phyloP scores from a whole-genome alignment of 495 filamentous ascomycete species.

The Clohesyomyces aquaticus region DNA sequence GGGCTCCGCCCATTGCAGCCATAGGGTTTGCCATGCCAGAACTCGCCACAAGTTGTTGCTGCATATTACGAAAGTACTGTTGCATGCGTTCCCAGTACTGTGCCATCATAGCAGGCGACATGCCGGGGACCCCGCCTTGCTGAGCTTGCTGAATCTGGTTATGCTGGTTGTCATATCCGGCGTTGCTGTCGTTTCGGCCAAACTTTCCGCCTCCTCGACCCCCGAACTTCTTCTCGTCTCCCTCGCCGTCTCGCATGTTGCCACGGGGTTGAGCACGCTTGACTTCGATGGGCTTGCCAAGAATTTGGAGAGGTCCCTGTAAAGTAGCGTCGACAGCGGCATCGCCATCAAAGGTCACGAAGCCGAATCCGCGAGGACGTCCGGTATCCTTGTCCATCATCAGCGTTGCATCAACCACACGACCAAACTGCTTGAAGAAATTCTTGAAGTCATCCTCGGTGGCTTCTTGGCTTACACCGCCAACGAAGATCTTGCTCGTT shows the following conservation, averaged over 20 bases:
- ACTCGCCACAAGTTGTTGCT: slow-evolving; percentile 68
- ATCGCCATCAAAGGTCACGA: slow-evolving; percentile 97
- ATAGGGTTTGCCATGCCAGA: slow-evolving; percentile 45
- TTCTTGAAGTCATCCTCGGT: slow-evolving; percentile 93
- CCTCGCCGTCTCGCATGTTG: slow-evolving; percentile 91
- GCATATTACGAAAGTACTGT: slow-evolving; percentile 92
- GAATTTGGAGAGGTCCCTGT: slow-evolving; percentile 77
- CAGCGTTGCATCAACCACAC: slow-evolving; percentile 93
- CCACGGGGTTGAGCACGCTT: slow-evolving; percentile 97
- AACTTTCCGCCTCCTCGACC: slow-evolving; percentile 62
- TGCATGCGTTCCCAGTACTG: slow-evolving; percentile 98
- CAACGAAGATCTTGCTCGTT: slow-evolving; percentile 97
- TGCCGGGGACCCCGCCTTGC: slow-evolving; percentile 52
- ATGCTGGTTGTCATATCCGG: slow-evolving; percentile 48
- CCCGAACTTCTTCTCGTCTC: slow-evolving; percentile 55
- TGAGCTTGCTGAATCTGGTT: slow-evolving; percentile 31
- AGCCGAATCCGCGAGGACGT: slow-evolving; percentile 94
- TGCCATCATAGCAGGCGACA: slow-evolving; percentile 96
- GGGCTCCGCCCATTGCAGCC: slow-evolving; percentile 49
- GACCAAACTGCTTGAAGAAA: slow-evolving; percentile 94
- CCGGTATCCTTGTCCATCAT: slow-evolving; percentile 99
- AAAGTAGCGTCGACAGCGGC: slow-evolving; percentile 92
- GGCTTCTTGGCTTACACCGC: slow-evolving; percentile 95
- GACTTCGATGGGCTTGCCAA: slow-evolving; percentile 94
- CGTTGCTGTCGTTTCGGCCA: slow-evolving; percentile 45